These are phyloP conservation scores for Metarhizium brunneum DNA, from an alignment of 2,329 filamentous ascomycete genomes.

Conservation along the genomic window DNA sequence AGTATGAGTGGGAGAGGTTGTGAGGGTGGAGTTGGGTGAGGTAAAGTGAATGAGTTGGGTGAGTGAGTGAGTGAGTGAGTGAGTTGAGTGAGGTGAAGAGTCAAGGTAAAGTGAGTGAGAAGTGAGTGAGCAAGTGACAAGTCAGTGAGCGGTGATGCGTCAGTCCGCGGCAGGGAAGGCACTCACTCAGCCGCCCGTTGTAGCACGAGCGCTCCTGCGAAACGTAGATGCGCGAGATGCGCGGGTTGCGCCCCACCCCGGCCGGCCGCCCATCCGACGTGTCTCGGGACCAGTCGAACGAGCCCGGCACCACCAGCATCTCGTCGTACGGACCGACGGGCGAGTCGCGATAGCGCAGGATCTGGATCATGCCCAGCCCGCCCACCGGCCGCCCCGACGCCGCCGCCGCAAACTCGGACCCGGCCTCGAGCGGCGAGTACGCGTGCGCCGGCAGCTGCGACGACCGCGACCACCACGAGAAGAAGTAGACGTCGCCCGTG, in stretches of 20 bases:
- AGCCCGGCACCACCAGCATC: constrained; percentile 37
- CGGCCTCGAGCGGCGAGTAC: constrained; percentile 38
- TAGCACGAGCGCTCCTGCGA: constrained; percentile 41
- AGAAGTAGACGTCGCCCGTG: constrained; percentile 33
- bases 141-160: too few relatives aligned
- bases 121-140: too few relatives aligned
- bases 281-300: constrained; percentile 31
- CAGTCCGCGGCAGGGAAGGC: not conserved
- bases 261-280: constrained; percentile 23
- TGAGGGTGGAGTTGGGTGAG: too few relatives aligned
- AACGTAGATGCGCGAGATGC: constrained; percentile 46
- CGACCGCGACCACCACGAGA: constrained; percentile 29
- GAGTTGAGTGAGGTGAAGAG: too few relatives aligned
- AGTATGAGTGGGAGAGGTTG: too few relatives aligned
- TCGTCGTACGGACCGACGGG: constrained; percentile 47
- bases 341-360: constrained; percentile 40
- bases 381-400: constrained; percentile 26
- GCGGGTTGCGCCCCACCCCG: constrained; percentile 10
- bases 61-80: not conserved
- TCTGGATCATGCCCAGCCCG: constrained; percentile 38
- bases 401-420: constrained; percentile 26
- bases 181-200: constrained; percentile 41
- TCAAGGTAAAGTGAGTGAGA: not conserved
- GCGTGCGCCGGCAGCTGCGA: constrained; percentile 25
- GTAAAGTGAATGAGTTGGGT: not conserved